Evolutionary conservation across 805 yeast genomes (phyloP).

Genomic region (Spathaspora sp.): DNA sequence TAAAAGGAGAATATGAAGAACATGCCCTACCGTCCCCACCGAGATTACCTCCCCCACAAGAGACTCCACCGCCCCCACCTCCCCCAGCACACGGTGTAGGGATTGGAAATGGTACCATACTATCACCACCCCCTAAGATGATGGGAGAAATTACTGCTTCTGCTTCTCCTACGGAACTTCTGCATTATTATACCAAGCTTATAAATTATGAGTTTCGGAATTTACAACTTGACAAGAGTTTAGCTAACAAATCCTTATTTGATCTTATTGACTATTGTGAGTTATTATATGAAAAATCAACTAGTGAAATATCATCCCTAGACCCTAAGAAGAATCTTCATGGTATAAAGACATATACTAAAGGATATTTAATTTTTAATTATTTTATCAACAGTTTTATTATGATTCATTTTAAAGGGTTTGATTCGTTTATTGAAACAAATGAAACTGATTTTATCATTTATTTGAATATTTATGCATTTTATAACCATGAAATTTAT

Average conservation of each 20-base stretch:
- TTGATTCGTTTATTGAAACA: conserved; percentile 34
- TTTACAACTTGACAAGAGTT: conserved; percentile 29
- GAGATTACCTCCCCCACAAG: conserved; percentile 2
- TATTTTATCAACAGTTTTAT: conserved; percentile 41
- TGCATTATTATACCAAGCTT: conserved; percentile 18
- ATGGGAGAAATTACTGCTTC: neutral
- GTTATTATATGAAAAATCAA: conserved; percentile 27
- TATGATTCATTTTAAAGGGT: conserved; percentile 41
- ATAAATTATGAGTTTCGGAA: conserved; percentile 33
- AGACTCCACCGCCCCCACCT: conserved; percentile 2
- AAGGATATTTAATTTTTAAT: conserved; percentile 38
- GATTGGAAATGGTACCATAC: neutral
- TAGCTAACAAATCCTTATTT: conserved; percentile 31
- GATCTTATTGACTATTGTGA: conserved; percentile 41
- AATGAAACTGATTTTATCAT: conserved; percentile 38
- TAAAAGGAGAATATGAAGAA: conserved; percentile 1
- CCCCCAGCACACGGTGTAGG: neutral
- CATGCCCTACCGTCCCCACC: neutral
- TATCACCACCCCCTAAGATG: neutral
- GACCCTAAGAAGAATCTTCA: neutral
- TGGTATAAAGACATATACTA: conserved; percentile 24
- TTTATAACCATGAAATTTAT: conserved; percentile 29
- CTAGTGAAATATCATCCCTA: neutral
- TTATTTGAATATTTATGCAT: conserved; percentile 38
- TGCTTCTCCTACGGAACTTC: neutral